Evolutionary conservation across 345 rosid species (phyloP), one percentile per base, ranked within the genome.

Genomic region (Euphorbia tirucalli): DNA sequence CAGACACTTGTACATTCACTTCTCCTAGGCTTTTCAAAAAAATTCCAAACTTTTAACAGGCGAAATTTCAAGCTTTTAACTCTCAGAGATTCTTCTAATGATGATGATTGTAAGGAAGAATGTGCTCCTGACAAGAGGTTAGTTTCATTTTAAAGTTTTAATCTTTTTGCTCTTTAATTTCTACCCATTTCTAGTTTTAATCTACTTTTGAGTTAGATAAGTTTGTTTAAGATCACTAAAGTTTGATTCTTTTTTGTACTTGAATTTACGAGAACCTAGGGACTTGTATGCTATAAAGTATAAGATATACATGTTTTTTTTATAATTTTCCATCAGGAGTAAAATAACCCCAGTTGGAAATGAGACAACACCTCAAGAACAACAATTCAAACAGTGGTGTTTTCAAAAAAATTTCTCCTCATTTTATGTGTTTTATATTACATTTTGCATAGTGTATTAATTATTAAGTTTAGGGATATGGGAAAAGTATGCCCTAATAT

Each of bases 111-210:
- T 70, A 94, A 94, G 57, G 82, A 61, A 9, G 97, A 92, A 74
- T 92, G 99, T 80, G 99, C 97, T 62, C 99, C 99, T 7, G 97
- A 92, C 10, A 94, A 92, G 99, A 94, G 99, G 99, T 91, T 25
- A 18, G 32, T 22, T 21, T 7, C 18, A 52, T 0, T 22, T 30
- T n/a, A n/a, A n/a, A n/a, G n/a, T n/a, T n/a, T n/a, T n/a, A n/a
- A n/a, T n/a, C n/a, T 41, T 54, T 8, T 56, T 14, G 30, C 4
- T 57, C 21, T 8, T 44, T 19, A 25, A 2, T 22, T 5, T 18
- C 27, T 22, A 19, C 19, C 18, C 35, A 28, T 14, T 19, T 30
- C 21, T 32, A 16, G 52, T 61, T 44, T 14, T 35, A 35, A 32
- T 0, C n/a, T 4, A 0, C n/a, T 25, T 46, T 19, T 60, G 27